A percentile compares a stretch with the other conserved stretches of the same genome.
These are phyloP conservation scores for Daedaleopsis sinensis DNA, from an alignment of 768 basidiomycete species.

Conservation along the genomic window DNA sequence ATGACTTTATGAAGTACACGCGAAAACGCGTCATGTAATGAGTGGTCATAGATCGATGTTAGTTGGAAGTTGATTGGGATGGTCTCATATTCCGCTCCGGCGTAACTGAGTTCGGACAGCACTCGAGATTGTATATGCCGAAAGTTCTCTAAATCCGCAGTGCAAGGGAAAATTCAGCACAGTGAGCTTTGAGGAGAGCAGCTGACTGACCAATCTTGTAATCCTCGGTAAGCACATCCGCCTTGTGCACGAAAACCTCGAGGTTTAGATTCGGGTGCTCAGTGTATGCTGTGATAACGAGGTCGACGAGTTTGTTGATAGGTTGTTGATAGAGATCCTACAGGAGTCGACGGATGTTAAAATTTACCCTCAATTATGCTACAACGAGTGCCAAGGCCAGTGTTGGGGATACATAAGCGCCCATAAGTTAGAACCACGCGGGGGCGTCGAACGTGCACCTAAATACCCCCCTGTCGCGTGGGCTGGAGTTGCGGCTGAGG, in stretches of 20 bases:
- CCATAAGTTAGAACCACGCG: no score
- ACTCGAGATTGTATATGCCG: conserved; percentile 89
- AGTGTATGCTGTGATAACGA: conserved; percentile 76
- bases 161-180: background rate
- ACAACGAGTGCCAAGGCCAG: no score
- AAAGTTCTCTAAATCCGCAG: conserved; percentile 70
- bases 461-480: background rate
- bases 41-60: conserved; percentile 92
- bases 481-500: background rate
- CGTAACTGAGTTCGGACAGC: conserved; percentile 78
- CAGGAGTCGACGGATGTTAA: background rate
- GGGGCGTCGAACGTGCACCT: background rate
- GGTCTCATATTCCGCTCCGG: conserved; percentile 74
- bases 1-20: conserved; percentile 86
- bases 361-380: background rate
- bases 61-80: conserved; percentile 85
- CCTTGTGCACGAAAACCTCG: conserved; percentile 95
- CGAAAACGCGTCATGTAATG: conserved; percentile 91
- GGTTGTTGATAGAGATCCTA: conserved; percentile 86
- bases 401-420: no score
- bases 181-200: background rate
- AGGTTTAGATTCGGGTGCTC: conserved; percentile 78
- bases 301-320: conserved; percentile 79
- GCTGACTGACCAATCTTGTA: conserved; percentile 76
- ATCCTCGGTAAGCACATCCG: conserved; percentile 88